A percentile compares a stretch with the other conserved stretches of the same genome.
Evolutionary conservation across 179 eudicot genomes (phyloP).

Genomic region (Beta lomatogona): DNA sequence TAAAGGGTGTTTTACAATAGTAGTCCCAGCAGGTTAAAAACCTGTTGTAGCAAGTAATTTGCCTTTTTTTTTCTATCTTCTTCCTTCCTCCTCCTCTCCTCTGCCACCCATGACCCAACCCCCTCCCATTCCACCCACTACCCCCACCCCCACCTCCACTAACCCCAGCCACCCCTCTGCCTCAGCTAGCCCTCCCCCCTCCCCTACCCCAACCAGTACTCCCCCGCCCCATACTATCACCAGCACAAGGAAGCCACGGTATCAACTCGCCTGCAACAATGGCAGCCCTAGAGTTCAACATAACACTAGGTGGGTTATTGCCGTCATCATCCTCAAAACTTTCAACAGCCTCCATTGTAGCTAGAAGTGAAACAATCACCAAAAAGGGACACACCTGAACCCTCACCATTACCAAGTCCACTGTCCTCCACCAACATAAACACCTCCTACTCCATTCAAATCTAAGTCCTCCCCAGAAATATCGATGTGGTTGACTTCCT

Average conservation of each 20-base stretch:
- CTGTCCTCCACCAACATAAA: too few relatives aligned
- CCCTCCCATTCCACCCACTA: too few relatives aligned
- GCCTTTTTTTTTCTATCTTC: too few relatives aligned
- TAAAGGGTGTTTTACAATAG: too few relatives aligned
- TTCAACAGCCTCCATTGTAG: constrained; percentile 99
- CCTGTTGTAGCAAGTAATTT: too few relatives aligned
- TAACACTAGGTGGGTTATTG: constrained; percentile 94
- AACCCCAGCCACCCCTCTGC: too few relatives aligned
- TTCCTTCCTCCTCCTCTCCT: too few relatives aligned
- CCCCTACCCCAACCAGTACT: too few relatives aligned
- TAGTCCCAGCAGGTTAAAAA: too few relatives aligned
- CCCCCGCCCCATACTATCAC: constrained; percentile 61
- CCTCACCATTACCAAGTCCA: constrained; percentile 36
- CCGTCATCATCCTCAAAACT: constrained; percentile 93
- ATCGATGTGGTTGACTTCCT: constrained; percentile 46
- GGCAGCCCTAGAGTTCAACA: constrained; percentile 98
- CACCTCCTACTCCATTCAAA: constrained; percentile 37
- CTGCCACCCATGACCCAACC: too few relatives aligned
- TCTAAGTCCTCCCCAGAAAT: constrained; percentile 32
- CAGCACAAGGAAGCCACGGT: constrained; percentile 81
- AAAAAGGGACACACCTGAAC: constrained; percentile 44
- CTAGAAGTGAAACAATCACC: constrained; percentile 95
- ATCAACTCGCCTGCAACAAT: constrained; percentile 91
- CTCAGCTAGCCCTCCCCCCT: too few relatives aligned
- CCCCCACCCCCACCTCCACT: too few relatives aligned